Evolutionary conservation across 2,329 filamentous ascomycete species (phyloP), one percentile per base, ranked within the genome.

Genomic region (Stagonosporopsis tanaceti): DNA sequence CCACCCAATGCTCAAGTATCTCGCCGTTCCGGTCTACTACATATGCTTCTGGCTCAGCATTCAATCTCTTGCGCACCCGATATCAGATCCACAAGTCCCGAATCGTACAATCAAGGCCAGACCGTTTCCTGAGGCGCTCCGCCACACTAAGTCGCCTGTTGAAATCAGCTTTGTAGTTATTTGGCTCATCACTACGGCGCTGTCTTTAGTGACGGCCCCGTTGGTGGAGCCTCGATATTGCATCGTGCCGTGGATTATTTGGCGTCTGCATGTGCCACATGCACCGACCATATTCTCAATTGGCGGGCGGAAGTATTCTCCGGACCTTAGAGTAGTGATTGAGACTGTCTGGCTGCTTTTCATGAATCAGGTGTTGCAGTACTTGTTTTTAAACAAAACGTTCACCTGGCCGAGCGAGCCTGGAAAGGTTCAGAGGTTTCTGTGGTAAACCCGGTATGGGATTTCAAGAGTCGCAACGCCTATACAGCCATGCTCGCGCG

Each of bases 161-260:
- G 67, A 67, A 37, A 53, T 66, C 25, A 77, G 75, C 66, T 88
- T 87, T 65, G 76, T 86, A 12, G 70, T 88, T 22, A 76, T 88
- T 28, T 89, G 84, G 82, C 74, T 97, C 7, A 78, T 87, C 4
- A 85, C 93, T 0, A 93, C 93, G 0, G 72, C 89, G 0, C 81
- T 97, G 3, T 94, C 91, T 0, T 84, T 99, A 12, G 79, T 97
- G 52, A 95, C 92, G 0, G 93, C 95, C 0, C 93, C 95, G 0
- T 84, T 99, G 0, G 94, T 99, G 9, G 95, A 99, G 75, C 95
- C 95, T 14, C 86, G 95, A 14, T 99, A 99, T 77, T 97, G 97
- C 76, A 96, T 99, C 72, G 83, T 97, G 12, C 93, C 94, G 0
- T 99, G 93, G 92, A 85, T 97, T 8, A 88, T 97, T 68, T 98